Percentiles rank a stretch among this genome's conserved stretches.
Evolutionary conservation across 306 rosid species (phyloP).

Genomic region (Rubus idaeus): DNA sequence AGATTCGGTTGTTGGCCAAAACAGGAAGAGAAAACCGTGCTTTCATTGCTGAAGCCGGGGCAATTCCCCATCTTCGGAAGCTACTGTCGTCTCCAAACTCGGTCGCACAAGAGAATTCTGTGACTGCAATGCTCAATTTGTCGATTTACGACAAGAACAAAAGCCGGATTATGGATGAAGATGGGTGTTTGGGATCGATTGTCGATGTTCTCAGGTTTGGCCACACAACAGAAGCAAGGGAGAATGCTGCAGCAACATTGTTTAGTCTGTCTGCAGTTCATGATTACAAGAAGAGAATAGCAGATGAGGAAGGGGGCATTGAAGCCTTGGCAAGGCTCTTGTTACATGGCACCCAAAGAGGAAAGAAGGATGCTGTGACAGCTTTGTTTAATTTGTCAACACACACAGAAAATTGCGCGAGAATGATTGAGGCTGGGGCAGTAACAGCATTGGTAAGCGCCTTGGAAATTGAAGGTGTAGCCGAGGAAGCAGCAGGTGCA

Average conservation of each 20-base stretch:
- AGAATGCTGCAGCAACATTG: slow-evolving; percentile 94
- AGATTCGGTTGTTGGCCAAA: slow-evolving; percentile 82
- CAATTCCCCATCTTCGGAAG: slow-evolving; percentile 69
- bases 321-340: slow-evolving; percentile 75
- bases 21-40: slow-evolving; percentile 86
- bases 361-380: slow-evolving; percentile 94
- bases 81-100: slow-evolving; percentile 64
- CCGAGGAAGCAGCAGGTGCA: slow-evolving; percentile 95
- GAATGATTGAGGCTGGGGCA: slow-evolving; percentile 81
- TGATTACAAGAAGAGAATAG: slow-evolving; percentile 82
- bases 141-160: slow-evolving; percentile 87
- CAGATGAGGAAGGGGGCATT: slow-evolving; percentile 65
- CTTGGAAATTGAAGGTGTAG: slow-evolving; percentile 68
- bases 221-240: slow-evolving; percentile 87
- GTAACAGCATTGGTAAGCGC: slow-evolving; percentile 74
- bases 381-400: slow-evolving; percentile 90
- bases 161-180: slow-evolving; percentile 75
- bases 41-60: slow-evolving; percentile 93
- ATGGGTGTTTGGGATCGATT: slow-evolving; percentile 72
- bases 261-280: slow-evolving; percentile 95
- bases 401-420: slow-evolving; percentile 65
- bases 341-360: slow-evolving; percentile 75
- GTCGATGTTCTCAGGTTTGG: slow-evolving; percentile 76
- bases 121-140: slow-evolving; percentile 88
- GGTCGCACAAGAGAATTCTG: slow-evolving; percentile 89